These are phyloP conservation scores for Wickerhamomyces sydowiorum DNA, from an alignment of 805 yeast species.

Conservation along the genomic window DNA sequence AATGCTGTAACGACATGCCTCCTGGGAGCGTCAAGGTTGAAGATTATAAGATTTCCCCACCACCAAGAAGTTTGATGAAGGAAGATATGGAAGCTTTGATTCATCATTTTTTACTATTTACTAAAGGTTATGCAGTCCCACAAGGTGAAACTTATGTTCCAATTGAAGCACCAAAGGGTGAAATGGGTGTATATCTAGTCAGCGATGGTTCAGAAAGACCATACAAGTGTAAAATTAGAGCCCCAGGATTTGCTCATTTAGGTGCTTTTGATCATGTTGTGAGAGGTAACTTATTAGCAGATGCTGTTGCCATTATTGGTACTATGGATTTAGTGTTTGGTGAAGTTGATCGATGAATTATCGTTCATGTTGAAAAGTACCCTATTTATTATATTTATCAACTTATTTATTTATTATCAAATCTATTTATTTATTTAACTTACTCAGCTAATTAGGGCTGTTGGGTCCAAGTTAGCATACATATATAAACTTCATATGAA, in stretches of 20 bases:
- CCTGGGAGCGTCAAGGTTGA: slow-evolving; percentile 89
- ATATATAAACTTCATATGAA: neutral
- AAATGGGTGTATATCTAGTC: slow-evolving; percentile 86
- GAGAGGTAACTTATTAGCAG: slow-evolving; percentile 83
- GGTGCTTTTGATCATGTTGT: slow-evolving; percentile 85
- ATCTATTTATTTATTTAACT: slow-evolving; percentile 3
- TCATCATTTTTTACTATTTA: slow-evolving; percentile 82
- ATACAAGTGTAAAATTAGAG: slow-evolving; percentile 86
- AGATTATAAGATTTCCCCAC: slow-evolving; percentile 81
- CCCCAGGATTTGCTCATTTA: slow-evolving; percentile 91
- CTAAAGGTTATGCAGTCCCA: slow-evolving; percentile 86
- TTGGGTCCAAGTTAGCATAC: neutral
- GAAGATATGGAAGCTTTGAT: slow-evolving; percentile 90
- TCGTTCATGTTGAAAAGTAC: too few species aligned
- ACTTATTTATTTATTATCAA: slow-evolving; percentile 6
- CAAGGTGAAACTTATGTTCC: slow-evolving; percentile 89
- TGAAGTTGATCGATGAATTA: slow-evolving; percentile 79
- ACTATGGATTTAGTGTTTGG: slow-evolving; percentile 95
- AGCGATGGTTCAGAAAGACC: slow-evolving; percentile 90
- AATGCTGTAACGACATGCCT: slow-evolving; percentile 88
- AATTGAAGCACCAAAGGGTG: slow-evolving; percentile 94
- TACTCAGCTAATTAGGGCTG: too few species aligned
- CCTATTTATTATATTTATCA: slow-evolving; percentile 5
- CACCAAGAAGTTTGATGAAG: slow-evolving; percentile 78
- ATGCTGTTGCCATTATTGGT: slow-evolving; percentile 90